Base-by-base conservation (phyloP, 129 eudicot species). In the Tagetes erecta region DNA sequence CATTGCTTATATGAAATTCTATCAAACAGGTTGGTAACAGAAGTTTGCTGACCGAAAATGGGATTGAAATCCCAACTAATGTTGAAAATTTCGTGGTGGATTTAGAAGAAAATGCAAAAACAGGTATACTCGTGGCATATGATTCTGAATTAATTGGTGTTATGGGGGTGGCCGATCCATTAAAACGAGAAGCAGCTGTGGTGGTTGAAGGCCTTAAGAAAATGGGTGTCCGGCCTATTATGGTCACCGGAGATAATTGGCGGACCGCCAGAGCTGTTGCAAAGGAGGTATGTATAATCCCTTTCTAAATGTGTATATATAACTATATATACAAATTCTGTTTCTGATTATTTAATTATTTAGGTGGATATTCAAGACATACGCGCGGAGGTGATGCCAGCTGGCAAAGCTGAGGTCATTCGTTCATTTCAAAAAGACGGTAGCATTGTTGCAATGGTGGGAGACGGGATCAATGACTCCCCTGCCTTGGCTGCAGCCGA, bases 211-310 rank as follows among this genome's bases (percentile, higher is more conserved):
- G 97, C 47, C 99, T 95, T 49, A 68, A 55, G 74, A 95, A 91
- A 83, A 95, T 95, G 97, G 99, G 97, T 14, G 79, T 95, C n/a
- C 68, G n/a, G 41, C 96, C 99, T 8, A 85, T 95, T 56, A 95
- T 95, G 99, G 99, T 95, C 71, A 95, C 99, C 4, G 99, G 99
- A 79, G 99, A 95, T 83, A 95, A 95, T 67, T 82, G 97, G 96
- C 86, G 99, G 83, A 94, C 99, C 0, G 99, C 99, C 71, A 77
- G 73, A 49, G 96, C 99, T 67, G 99, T 91, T 59, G 99, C 97
- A 36, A 91, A 84, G 58, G 97, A 91, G 97, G 99, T 95, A 46
- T 42, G 78, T 30, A 3, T 31, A 12, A 36, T 36, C 44, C 4
- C 7, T 37, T 60, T 60, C 4, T 12, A 49, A 46, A 8, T 46